Conservation (phyloP, 2,329 filamentous ascomycete species). For the Dactylella cylindrospora region DNA sequence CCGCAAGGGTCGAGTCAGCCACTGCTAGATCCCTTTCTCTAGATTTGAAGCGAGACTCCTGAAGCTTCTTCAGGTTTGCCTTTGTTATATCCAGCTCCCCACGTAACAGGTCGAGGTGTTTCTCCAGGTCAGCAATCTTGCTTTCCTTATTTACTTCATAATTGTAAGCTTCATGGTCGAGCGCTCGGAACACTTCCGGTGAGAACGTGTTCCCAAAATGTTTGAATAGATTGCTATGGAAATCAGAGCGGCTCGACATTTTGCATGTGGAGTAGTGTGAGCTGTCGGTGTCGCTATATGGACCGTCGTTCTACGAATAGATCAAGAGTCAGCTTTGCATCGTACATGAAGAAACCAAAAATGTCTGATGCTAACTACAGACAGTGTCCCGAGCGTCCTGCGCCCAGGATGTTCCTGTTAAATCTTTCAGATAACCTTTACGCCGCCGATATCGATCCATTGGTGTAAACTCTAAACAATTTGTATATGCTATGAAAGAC, state of each 20-base stretch:
- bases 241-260: slow-evolving; percentile 22
- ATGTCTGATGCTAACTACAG: too few species aligned
- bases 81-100: slow-evolving; percentile 21
- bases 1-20: slow-evolving; percentile 20
- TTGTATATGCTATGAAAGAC: too few species aligned
- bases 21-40: slow-evolving; percentile 25
- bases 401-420: too few species aligned
- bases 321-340: slow-evolving; percentile 17
- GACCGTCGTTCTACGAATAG: slow-evolving; percentile 7
- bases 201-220: slow-evolving; percentile 15
- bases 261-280: slow-evolving; percentile 2
- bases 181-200: slow-evolving; percentile 10
- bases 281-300: neutral
- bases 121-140: slow-evolving; percentile 16
- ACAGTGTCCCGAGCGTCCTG: too few species aligned
- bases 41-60: slow-evolving; percentile 38
- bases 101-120: slow-evolving; percentile 11
- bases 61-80: slow-evolving; percentile 23
- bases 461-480: too few species aligned
- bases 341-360: too few species aligned
- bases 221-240: slow-evolving; percentile 27
- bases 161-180: slow-evolving; percentile 25
- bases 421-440: too few species aligned
- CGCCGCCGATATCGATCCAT: too few species aligned
- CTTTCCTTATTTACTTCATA: slow-evolving; percentile 12